These are phyloP conservation scores for Paramecium octaurelia DNA, from an alignment of 73 alveolate species.

Conservation along the genomic window DNA sequence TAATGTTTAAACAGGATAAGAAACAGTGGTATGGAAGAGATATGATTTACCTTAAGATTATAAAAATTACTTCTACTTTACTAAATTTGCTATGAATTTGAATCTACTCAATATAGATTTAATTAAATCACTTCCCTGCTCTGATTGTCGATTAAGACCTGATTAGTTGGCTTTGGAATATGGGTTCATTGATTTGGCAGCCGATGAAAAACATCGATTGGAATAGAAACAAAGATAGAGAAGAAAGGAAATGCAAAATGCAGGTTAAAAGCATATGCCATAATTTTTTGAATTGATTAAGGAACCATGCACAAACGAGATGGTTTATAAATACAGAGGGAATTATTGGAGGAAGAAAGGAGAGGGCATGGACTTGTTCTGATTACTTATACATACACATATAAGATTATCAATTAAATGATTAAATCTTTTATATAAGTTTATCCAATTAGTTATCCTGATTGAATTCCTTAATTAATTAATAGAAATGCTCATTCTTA, in stretches of 20 bases:
- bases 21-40: slow-evolving; percentile 67
- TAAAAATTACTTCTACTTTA: slow-evolving; percentile 72
- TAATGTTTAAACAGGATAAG: slow-evolving; percentile 64
- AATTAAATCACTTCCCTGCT: slow-evolving; percentile 75
- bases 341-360: slow-evolving; percentile 69
- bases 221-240: slow-evolving; percentile 91
- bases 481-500: background rate
- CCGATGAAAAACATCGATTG: slow-evolving; percentile 82
- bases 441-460: background rate
- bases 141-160: slow-evolving; percentile 93
- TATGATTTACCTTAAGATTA: slow-evolving; percentile 80
- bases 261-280: slow-evolving; percentile 74
- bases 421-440: background rate
- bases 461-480: background rate
- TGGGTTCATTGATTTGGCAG: slow-evolving; percentile 85
- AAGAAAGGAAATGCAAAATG: slow-evolving; percentile 77
- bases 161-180: slow-evolving; percentile 91
- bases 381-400: background rate
- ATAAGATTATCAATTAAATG: background rate
- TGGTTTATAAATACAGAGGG: slow-evolving; percentile 65
- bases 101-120: slow-evolving; percentile 79
- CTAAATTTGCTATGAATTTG: slow-evolving; percentile 79
- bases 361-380: slow-evolving; percentile 10
- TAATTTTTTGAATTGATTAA: slow-evolving; percentile 74
- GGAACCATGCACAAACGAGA: slow-evolving; percentile 69